Evolutionary conservation across 768 basidiomycete genomes (phyloP), one percentile per base, ranked within the genome.

Genomic region (Termitomyces sp.): DNA sequence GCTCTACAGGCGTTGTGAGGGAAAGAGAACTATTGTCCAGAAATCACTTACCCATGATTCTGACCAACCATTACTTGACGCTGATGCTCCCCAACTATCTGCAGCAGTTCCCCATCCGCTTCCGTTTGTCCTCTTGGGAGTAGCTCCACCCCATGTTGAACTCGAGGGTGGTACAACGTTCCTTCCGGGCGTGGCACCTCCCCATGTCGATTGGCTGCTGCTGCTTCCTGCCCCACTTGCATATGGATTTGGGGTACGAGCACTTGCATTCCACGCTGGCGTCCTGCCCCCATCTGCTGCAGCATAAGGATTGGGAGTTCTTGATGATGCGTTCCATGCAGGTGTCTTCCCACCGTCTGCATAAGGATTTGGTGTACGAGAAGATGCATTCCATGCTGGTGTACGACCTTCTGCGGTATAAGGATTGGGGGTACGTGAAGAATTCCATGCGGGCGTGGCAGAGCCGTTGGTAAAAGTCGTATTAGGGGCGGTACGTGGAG

Each of bases 211-310:
- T 59, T 80, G 76, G 55, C 79, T 81, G 0, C 83, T 82, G 30
- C 80, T 82, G 60, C 75, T 74, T 10, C 80, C 74, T 35, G 77
- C 75, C 40, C 73, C 72, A 50, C 69, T 69, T 16, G 75, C 69
- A 58, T 90, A 87, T 1, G 88, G 87, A 68, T 90, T 91, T 4
- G 90, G 88, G 2, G 90, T 90, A 55, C 82, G 74, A 30, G 83
- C 81, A 43, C 75, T 73, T 8, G 79, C 79, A 59, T 76, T 80
- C 80, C 86, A 87, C 16, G 86, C 87, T 0, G 90, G 89, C 7
- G 90, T 91, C 57, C 79, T 77, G 35, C 85, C 78, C 18, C 86
- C 79, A 45, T 80, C 80, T 33, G 73, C 80, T n/a, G 73, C 80
- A 57, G 75, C 81, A 58, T 82, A 83, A 7, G 88, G 85, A 65